Conservation (phyloP, 2,329 filamentous ascomycete species). For the Colletotrichum cordylinicola region DNA sequence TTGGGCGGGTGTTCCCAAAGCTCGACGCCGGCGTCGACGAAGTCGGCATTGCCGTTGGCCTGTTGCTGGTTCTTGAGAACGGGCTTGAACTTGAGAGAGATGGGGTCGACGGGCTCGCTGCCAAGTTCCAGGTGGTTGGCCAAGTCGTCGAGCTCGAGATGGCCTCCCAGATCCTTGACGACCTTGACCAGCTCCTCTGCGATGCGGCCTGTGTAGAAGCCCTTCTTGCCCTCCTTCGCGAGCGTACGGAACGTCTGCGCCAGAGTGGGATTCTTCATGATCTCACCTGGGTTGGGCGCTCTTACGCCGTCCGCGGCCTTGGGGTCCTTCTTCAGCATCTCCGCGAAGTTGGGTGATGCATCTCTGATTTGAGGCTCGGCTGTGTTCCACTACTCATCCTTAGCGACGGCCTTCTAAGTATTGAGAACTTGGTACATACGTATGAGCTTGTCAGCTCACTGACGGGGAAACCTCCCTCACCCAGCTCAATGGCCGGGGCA, state of each 20-base stretch:
- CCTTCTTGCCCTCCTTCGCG: constrained; percentile 81
- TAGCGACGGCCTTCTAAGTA: neutral
- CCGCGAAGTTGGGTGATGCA: constrained; percentile 84
- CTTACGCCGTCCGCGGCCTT: constrained; percentile 72
- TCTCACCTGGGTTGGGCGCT: constrained; percentile 80
- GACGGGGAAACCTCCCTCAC: constrained; percentile 88
- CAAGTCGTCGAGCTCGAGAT: constrained; percentile 80
- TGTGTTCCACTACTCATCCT: constrained; percentile 67
- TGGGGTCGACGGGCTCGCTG: constrained; percentile 82
- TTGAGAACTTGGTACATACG: constrained; percentile 52
- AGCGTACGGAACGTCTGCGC: constrained; percentile 82
- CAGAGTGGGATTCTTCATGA: constrained; percentile 85
- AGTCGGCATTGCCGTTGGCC: constrained; percentile 40
- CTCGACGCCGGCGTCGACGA: constrained; percentile 56
- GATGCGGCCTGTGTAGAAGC: constrained; percentile 88
- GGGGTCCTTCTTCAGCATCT: constrained; percentile 85
- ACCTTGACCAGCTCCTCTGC: constrained; percentile 84
- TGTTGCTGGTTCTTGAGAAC: neutral
- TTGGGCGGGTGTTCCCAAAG: constrained; percentile 98
- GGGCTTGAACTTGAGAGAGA: constrained; percentile 75
- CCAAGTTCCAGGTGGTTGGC: constrained; percentile 72
- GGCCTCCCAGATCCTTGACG: constrained; percentile 76
- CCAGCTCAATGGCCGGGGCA: constrained; percentile 81
- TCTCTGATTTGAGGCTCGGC: constrained; percentile 68
- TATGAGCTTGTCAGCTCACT: constrained; percentile 75